Base-by-base conservation (phyloP, 2,329 filamentous ascomycete species). In the Pestalotiopsis fici region DNA sequence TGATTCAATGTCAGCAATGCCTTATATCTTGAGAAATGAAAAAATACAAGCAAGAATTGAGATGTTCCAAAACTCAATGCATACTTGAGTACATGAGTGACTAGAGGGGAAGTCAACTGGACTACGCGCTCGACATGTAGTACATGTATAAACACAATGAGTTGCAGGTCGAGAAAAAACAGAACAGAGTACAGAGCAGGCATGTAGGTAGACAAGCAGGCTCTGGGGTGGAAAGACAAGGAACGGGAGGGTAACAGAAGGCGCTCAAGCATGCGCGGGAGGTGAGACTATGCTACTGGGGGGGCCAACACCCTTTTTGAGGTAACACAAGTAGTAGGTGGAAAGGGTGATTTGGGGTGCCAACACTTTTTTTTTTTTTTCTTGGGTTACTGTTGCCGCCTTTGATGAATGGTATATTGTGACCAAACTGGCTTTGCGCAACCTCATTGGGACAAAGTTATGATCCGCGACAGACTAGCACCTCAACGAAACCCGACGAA, bases 271-370 rank as follows among this genome's bases (percentile, higher is more conserved):
- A 31, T 60, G 57, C 18, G 57, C 18, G 57, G 57, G 57, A 21
- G 18, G 57, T 35, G 31, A 28, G 12, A 60, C 28, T 60, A 35
- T 37, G 28, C 57, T 37, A 60, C 57, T 23, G 28, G 57, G 5
- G 57, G 27, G 6, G 31, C 31, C 31, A 35, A 35, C 27, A 21
- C 18, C 12, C 37, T 47, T 35, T 35, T 28, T 39, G 39, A 27
- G 35, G 61, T 64, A 35, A 31, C 43, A 64, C 61, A 64, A 64
- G 28, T 25, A 35, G 31, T 35, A 64, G 15, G 39, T 43, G 47
- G 27, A 23, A 13, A 21, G 61, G 25, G 43, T 27, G 50, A 43
- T 11, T 35, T 63, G 37, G n/a, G 43, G 43, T 13, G n/a, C 18
- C 18, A 21, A 15, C 13, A 11, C n/a, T 31, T 59, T 23, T 25